Evolutionary conservation across 805 yeast genomes (phyloP), one percentile per base, ranked within the genome.

Genomic region (Deakozyma indianensis): DNA sequence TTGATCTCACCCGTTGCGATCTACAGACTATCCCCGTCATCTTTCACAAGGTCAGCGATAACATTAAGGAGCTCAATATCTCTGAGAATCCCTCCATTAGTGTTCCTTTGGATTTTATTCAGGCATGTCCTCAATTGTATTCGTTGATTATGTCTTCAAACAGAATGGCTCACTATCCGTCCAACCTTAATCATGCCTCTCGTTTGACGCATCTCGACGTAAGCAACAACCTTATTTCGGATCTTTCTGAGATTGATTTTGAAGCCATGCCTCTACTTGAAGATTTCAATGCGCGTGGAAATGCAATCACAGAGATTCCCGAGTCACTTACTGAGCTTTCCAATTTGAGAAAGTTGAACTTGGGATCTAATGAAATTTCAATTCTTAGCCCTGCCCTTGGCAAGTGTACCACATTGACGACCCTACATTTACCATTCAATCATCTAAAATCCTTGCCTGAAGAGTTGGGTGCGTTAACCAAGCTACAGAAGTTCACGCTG

Each of bases 1-100:
- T 85, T 9, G 77, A 83, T 58, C 69, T 87, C 49, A 73, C 78
- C 32, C 75, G 82, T 46, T 72, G 82, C 67, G 80, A 82, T 53
- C 66, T 88, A 46, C 85, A 84, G 50, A 84, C 85, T 18, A 83
- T 90, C 4, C 96, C 96, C 0, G 81, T 85, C 45, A 71, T 82
- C 23, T 75, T 88, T 50, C 86, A 81, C 58, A 83, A 77, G 53
- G 83, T 77, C 48, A 83, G 95, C 0, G 74, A 80, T 46, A 90
- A 84, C 50, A 85, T 88, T 47, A 83, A 82, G 53, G 71, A 79
- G 49, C 68, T 88, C 49, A 90, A 88, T 60, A 85, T 86, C 5
- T 82, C 94, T 1, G 77, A 81, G 50, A 88, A 88, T 58, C 94
- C 95, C 3, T 82, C 94, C 16, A 80, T 90, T 45, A 76, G 78